Conservation (phyloP, 208 protist genomes). For the Leptomonas seymouri region DNA sequence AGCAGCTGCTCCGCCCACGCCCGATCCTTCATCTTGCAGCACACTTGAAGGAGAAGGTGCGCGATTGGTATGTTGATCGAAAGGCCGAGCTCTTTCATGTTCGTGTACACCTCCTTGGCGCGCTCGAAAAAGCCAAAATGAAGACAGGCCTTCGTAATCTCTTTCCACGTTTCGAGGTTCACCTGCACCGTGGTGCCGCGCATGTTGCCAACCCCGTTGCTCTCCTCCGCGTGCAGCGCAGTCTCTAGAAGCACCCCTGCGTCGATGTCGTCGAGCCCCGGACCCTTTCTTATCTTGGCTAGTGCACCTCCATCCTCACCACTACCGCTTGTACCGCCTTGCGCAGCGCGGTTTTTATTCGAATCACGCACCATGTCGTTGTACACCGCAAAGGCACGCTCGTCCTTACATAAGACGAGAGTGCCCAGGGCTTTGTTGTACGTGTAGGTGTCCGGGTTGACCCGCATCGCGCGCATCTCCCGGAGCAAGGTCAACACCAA, state of each 20-base stretch:
- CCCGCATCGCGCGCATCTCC: constrained; percentile 78
- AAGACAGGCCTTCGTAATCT: constrained; percentile 63
- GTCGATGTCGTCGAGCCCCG: background rate
- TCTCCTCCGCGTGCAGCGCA: constrained; percentile 55
- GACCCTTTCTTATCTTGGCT: background rate
- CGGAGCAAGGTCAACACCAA: constrained; percentile 69
- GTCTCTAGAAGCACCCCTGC: constrained; percentile 43
- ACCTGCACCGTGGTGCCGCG: constrained; percentile 50
- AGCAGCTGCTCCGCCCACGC: constrained; percentile 63
- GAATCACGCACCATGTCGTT: constrained; percentile 35
- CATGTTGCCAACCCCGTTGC: constrained; percentile 54
- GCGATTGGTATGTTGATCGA: constrained; percentile 42
- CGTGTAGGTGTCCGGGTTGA: constrained; percentile 88
- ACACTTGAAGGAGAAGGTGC: constrained; percentile 65
- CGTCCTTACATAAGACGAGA: constrained; percentile 65
- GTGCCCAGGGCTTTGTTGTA: constrained; percentile 83
- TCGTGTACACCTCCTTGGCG: constrained; percentile 51
- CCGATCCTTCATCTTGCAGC: constrained; percentile 39
- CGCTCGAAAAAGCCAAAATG: constrained; percentile 39
- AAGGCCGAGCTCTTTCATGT: constrained; percentile 43
- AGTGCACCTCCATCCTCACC: too few relatives aligned
- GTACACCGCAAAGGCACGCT: constrained; percentile 76
- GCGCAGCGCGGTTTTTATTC: background rate
- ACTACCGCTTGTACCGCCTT: background rate
- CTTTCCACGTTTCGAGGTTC: constrained; percentile 76